Base-by-base conservation (phyloP, 768 basidiomycete genomes). In the Leucocoprinus birnbaumii region DNA sequence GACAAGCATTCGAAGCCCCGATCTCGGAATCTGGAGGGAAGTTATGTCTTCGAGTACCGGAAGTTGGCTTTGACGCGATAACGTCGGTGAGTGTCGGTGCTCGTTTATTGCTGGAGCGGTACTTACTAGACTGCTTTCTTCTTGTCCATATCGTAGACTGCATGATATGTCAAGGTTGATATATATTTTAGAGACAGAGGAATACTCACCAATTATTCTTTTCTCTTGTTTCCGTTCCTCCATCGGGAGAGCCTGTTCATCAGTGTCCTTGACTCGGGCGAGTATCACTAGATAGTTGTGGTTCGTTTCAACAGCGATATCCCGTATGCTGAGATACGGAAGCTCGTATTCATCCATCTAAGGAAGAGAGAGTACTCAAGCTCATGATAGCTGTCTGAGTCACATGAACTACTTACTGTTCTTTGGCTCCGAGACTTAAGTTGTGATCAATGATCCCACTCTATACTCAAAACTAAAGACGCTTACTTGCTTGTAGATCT, bases 111-210 rank as follows among this genome's bases (percentile, higher is more conserved):
- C 11, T 11, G 31, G 31, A 9, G 14, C 34, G 13, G 27, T 14
- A 51, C 51, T 43, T 21, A 51, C 51, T 51, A 51, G 19, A 51
- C 51, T 9, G 14, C 27, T 2, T 24, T 26, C 21, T 51, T 51
- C 41, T 43, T 24, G 18, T 51, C 51, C 51, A 51, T 51, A 18
- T 51, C 51, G 13, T 51, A 51, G 14, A 51, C 51, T 51, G 8
- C 7, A 11, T 4, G 13, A 10, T 9, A 0, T 42, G 4, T 16
- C 10, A 22, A 46, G 45, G 5, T 16, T 24, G 9, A 46, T 31
- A 5, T 24, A 16, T 41, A 46, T 7, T 26, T 27, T 3, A 42
- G 4, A 22, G 0, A n/a, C 9, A 16, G 16, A 2, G 9, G 11
- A 13, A 31, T 21, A 21, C 51, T 5, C 18, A 44, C 51, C 51